Evolutionary conservation across 768 basidiomycete species (phyloP).

Genomic region (Dentipellis sp.): DNA sequence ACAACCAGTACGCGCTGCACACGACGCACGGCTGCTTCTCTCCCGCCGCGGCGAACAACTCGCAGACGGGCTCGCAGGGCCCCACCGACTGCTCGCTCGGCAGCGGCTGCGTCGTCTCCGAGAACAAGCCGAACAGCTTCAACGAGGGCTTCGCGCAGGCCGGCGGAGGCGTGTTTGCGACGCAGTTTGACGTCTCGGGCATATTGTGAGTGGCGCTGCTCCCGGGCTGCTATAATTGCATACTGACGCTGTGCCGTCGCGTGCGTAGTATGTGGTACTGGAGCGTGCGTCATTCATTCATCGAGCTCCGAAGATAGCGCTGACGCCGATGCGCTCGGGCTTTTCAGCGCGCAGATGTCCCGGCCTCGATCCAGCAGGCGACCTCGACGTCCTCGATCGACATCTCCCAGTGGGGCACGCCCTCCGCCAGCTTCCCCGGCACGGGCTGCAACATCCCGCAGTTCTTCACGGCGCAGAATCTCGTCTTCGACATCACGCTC

Average conservation of each 20-base stretch:
- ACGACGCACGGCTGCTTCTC: constrained; percentile 32
- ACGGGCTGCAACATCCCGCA: constrained; percentile 33
- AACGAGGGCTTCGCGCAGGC: constrained; percentile 32
- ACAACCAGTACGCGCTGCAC: constrained; percentile 53
- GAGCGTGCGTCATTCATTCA: constrained; percentile 24
- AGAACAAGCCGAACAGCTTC: constrained; percentile 30
- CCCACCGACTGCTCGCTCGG: constrained; percentile 23
- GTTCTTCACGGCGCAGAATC: constrained; percentile 38
- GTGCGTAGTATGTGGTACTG: constrained; percentile 38
- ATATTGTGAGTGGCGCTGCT: constrained; percentile 28
- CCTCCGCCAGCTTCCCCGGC: constrained; percentile 34
- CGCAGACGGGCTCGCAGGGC: constrained; percentile 28
- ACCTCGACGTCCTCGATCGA: constrained; percentile 26
- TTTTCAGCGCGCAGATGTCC: constrained; percentile 28
- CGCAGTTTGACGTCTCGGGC: constrained; percentile 55
- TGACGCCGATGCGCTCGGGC: neutral
- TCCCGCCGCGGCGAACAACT: constrained; percentile 9
- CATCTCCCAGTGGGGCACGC: constrained; percentile 33
- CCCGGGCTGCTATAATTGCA: neutral
- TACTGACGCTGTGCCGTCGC: neutral
- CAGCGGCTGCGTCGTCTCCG: constrained; percentile 27
- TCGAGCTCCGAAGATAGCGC: neutral
- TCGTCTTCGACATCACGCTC: constrained; percentile 49
- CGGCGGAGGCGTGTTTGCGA: constrained; percentile 61
- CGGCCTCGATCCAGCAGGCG: constrained; percentile 24